Evolutionary conservation across 1,284 basidiomycete species (phyloP), one percentile per base, ranked within the genome.

Genomic region (Ceratobasidium theobromae): DNA sequence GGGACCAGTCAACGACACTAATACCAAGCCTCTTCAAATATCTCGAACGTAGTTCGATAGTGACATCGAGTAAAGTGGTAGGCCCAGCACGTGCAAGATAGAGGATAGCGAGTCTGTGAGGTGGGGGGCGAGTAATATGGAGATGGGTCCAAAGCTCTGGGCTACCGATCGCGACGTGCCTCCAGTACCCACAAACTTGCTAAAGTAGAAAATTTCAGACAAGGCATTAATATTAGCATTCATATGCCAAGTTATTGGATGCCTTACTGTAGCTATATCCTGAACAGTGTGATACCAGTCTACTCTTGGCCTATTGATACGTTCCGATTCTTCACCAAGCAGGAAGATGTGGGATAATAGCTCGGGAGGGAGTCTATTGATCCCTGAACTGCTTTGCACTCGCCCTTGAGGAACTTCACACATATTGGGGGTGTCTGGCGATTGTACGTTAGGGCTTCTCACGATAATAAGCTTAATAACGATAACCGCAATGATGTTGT

Each of bases 121-220:
- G 8, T 12, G 25, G 33, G 18, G 28, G 21, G 8, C 35, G 33
- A 16, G 48, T 38, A 14, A 62, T 41, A 40, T 62, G 48, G 21
- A 62, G 49, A 41, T 62, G 45, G 8, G 58, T 62, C 58, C 58
- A 62, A 9, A 62, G 46, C 11, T 45, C n/a, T 16, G 45, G 58
- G 58, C 8, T 27, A 28, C 16, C 33, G 33, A 62, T 38, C 11
- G 58, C 58, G 11, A 62, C 46, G 8, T 62, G 38, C 12, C 45
- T 45, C 58, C 58, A 62, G 18, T 40, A 46, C 25, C 18, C 27
- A 21, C 58, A 62, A 3, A 62, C 58, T 40, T 40, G 45, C 58
- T 62, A n/a, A 6, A 9, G 18, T 8, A 38, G 16, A 38, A 8
- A 38, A 38, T 38, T 38, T 38, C 9, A 45, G 6, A 45, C 43